Conservation (phyloP, 257 asterid species). For the Thymus quinquecostatus region DNA sequence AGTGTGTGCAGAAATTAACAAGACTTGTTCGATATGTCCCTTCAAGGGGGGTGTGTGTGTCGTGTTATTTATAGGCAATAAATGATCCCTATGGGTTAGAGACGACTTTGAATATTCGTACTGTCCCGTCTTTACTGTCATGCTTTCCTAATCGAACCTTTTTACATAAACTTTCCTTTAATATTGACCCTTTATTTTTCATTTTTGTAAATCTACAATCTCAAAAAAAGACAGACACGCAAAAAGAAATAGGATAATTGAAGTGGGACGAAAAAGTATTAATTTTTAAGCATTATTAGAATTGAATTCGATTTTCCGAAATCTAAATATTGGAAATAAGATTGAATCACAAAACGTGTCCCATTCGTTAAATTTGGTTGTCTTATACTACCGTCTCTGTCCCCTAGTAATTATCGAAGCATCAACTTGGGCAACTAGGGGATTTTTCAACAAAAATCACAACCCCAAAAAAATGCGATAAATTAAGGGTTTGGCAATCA, state of each 20-base stretch:
- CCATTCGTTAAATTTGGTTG: not conserved
- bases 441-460: no score
- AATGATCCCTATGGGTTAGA: not conserved
- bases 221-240: no score
- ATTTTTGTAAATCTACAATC: no score
- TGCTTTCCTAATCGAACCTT: no score
- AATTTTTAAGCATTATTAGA: no score
- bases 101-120: not conserved
- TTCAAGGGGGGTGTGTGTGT: not conserved
- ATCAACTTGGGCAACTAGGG: not conserved
- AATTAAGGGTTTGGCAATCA: not conserved
- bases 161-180: no score
- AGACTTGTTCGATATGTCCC: not conserved
- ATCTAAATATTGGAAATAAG: no score
- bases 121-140: no score
- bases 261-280: no score
- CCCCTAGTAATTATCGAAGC: not conserved
- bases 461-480: not conserved
- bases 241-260: no score
- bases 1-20: not conserved
- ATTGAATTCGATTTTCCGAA: no score
- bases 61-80: constrained; percentile 26
- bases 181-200: no score
- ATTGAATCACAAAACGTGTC: not conserved
- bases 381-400: not conserved